Conservation (phyloP, 306 rosid genomes). For the Lathyrus oleraceus region DNA sequence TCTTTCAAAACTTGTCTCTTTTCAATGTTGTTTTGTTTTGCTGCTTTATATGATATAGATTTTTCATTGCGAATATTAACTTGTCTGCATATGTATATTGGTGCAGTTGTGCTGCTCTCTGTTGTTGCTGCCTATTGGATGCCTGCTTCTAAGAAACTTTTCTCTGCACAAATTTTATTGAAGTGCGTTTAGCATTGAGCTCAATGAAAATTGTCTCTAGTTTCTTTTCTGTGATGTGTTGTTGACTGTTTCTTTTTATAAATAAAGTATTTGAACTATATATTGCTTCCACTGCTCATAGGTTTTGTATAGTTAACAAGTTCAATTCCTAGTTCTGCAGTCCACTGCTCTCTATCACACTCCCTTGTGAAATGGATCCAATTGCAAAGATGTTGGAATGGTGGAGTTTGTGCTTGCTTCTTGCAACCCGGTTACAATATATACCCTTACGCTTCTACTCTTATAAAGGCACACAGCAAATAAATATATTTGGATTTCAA, state of each 20-base stretch:
- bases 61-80: not conserved
- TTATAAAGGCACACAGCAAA: too few species aligned
- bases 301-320: slow-evolving; percentile 6
- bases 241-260: slow-evolving; percentile 13
- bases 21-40: not conserved
- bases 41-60: not conserved
- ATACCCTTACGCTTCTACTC: too few species aligned
- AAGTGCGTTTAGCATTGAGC: slow-evolving; percentile 27
- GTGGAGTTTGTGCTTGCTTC: not conserved
- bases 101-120: slow-evolving; percentile 94
- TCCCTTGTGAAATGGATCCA: not conserved
- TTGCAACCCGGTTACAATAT: not conserved
- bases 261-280: slow-evolving; percentile 9
- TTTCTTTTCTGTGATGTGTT: not conserved
- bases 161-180: slow-evolving; percentile 28
- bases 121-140: slow-evolving; percentile 93
- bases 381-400: not conserved
- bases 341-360: not conserved
- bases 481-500: too few species aligned
- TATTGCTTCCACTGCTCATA: slow-evolving; percentile 25
- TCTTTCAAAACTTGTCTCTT: not conserved
- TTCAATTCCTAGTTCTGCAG: not conserved
- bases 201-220: slow-evolving; percentile 13
- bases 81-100: not conserved
- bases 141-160: slow-evolving; percentile 70